Evolutionary conservation across 2,329 filamentous ascomycete genomes (phyloP).

Genomic region (Leptosphaerulina australis): DNA sequence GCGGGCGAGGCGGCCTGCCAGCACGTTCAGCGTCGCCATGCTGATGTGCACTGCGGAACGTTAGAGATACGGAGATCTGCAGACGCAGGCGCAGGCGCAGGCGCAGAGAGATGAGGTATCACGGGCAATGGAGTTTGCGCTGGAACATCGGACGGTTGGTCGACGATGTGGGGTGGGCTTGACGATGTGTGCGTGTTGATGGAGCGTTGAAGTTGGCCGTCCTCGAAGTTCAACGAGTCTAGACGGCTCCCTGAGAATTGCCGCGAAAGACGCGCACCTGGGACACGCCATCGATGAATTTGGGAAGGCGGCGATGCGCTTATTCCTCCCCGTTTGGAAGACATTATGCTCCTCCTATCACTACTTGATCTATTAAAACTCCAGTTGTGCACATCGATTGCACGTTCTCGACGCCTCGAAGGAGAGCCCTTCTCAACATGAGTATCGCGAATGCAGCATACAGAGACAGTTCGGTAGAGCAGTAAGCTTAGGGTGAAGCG

Average conservation of each 20-base stretch:
- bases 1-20: constrained; percentile 35
- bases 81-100: not conserved
- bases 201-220: constrained; percentile 1
- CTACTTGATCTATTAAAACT: not conserved
- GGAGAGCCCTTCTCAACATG: no score
- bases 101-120: not conserved
- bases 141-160: constrained; percentile 15
- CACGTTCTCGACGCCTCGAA: no score
- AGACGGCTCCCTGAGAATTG: constrained; percentile 6
- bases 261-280: constrained; percentile 8
- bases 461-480: no score
- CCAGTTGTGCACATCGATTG: not conserved
- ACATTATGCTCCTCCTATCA: not conserved
- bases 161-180: constrained; percentile 5
- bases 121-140: constrained; percentile 7
- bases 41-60: constrained; percentile 8
- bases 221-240: constrained; percentile 4
- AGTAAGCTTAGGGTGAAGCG: no score
- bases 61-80: not conserved
- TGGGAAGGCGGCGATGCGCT: constrained; percentile 2
- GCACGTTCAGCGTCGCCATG: constrained; percentile 33
- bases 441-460: no score
- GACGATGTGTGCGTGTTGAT: constrained; percentile 12
- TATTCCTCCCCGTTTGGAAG: constrained; percentile 1
- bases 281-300: constrained; percentile 3